Evolutionary conservation across 2,329 filamentous ascomycete genomes (phyloP).

Genomic region (Cytospora leucostoma): DNA sequence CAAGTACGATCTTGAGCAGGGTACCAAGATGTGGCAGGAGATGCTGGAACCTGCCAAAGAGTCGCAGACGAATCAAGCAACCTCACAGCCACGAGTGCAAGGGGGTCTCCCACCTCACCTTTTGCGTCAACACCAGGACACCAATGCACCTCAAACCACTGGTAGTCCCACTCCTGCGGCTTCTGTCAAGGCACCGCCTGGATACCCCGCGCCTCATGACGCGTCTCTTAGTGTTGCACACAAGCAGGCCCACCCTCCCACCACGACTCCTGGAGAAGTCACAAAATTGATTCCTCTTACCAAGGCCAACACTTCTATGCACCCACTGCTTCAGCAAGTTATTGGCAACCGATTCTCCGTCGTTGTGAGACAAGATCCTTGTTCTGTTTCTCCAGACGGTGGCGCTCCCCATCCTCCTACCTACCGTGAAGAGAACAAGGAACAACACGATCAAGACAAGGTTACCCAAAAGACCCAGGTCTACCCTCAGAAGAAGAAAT

Average conservation of each 20-base stretch:
- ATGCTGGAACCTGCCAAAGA: neutral
- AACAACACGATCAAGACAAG: neutral
- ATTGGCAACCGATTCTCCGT: neutral
- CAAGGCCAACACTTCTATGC: neutral
- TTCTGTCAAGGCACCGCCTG: neutral
- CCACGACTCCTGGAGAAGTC: neutral
- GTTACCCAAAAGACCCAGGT: neutral
- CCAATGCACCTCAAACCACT: neutral
- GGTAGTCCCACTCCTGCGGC: neutral
- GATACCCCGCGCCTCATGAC: neutral
- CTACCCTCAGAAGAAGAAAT: constrained; percentile 2
- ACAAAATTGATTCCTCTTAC: neutral
- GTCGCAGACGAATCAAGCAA: neutral
- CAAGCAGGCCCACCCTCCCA: neutral
- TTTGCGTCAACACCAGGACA: neutral
- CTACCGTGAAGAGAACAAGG: neutral
- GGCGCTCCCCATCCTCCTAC: neutral
- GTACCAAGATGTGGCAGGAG: neutral
- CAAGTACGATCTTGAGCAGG: neutral
- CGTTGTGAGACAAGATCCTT: neutral
- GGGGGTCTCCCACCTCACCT: constrained; percentile 9
- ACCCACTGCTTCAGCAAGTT: neutral
- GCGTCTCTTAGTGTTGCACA: neutral
- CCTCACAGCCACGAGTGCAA: neutral
- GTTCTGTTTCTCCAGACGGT: neutral